Evolutionary conservation across 2,329 filamentous ascomycete species (phyloP).

Genomic region (Fusarium incarnatum): DNA sequence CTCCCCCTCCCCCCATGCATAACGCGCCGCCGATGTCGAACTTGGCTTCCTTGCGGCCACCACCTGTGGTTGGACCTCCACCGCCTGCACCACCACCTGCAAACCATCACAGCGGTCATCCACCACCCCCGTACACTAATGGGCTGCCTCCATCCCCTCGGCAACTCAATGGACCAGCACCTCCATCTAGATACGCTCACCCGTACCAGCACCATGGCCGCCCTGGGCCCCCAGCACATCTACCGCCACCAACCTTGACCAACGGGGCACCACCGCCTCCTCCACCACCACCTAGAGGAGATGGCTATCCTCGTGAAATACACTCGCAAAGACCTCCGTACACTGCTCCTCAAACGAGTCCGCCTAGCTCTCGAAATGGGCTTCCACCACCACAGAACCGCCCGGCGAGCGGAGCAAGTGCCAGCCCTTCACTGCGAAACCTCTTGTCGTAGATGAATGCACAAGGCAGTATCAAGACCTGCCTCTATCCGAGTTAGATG

Average conservation of each 20-base stretch:
- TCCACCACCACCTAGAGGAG: slow-evolving; percentile 46
- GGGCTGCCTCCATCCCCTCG: slow-evolving; percentile 63
- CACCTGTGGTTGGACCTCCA: slow-evolving; percentile 58
- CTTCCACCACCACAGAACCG: slow-evolving; percentile 51
- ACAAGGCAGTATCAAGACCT: not conserved
- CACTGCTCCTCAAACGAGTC: slow-evolving; percentile 59
- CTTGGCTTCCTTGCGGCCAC: slow-evolving; percentile 64
- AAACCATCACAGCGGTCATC: slow-evolving; percentile 54
- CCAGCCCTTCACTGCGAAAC: slow-evolving; percentile 80
- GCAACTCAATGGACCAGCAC: slow-evolving; percentile 56
- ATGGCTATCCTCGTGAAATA: slow-evolving; percentile 56
- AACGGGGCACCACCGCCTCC: slow-evolving; percentile 44
- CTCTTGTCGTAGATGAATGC: slow-evolving; percentile 67
- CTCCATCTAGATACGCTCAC: slow-evolving; percentile 57
- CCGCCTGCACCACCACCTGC: slow-evolving; percentile 56
- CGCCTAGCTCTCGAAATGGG: slow-evolving; percentile 58
- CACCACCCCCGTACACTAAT: slow-evolving; percentile 53
- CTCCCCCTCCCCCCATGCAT: no score
- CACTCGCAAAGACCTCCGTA: slow-evolving; percentile 56
- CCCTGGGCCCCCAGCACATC: slow-evolving; percentile 35
- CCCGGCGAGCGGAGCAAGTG: slow-evolving; percentile 75
- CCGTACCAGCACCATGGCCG: slow-evolving; percentile 49
- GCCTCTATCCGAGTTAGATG: no score
- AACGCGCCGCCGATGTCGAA: no score
- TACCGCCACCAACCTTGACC: not conserved